Conservation (phyloP, 2,329 filamentous ascomycete genomes). For the Pseudogymnoascus pannorum region DNA sequence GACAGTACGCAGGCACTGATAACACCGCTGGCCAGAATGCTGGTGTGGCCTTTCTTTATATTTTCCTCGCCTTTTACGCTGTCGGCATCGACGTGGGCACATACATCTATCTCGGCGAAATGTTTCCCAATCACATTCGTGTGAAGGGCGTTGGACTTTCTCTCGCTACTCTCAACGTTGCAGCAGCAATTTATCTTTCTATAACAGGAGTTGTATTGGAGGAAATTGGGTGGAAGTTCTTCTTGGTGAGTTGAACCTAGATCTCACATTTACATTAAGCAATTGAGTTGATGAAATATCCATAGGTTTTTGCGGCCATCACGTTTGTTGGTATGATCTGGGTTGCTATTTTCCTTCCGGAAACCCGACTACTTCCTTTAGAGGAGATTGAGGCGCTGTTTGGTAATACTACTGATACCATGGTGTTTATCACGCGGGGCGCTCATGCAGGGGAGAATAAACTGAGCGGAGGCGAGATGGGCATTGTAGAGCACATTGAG, state of each 20-base stretch:
- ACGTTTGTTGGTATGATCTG: neutral
- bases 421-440: neutral
- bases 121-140: conserved; percentile 14
- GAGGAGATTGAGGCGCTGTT: conserved; percentile 13
- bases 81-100: neutral
- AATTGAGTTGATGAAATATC: neutral
- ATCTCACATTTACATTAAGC: neutral
- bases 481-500: too few species aligned
- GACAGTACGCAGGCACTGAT: neutral
- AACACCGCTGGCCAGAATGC: neutral
- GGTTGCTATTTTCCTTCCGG: neutral
- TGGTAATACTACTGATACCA: conserved; percentile 3
- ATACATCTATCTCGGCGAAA: conserved; percentile 8
- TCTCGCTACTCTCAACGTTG: neutral
- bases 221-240: conserved; percentile 10
- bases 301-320: neutral
- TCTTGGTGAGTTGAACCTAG: conserved; percentile 9
- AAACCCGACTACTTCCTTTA: conserved; percentile 10
- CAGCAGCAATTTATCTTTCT: conserved; percentile 10
- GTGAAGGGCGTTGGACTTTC: conserved; percentile 10
- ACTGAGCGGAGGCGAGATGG: too few species aligned
- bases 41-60: neutral
- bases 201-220: conserved; percentile 4
- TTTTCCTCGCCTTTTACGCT: neutral
- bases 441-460: too few species aligned